Evolutionary conservation across 345 rosid species (phyloP).

Genomic region (Salix viminalis): DNA sequence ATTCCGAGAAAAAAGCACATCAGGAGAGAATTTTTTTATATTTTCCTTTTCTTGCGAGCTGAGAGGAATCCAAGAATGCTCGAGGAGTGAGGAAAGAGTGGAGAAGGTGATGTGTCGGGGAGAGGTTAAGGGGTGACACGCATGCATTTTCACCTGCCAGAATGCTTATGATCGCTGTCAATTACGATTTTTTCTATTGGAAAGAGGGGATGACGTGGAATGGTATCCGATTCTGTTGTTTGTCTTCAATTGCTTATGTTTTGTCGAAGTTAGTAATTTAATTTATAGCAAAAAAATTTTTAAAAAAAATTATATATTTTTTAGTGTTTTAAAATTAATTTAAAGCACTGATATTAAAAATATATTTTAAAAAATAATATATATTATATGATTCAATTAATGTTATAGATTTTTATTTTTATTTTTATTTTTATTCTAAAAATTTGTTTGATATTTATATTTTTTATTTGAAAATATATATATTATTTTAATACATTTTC

Average conservation of each 20-base stretch:
- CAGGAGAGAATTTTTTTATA: neutral
- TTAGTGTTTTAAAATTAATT: too few species aligned
- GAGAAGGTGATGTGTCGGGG: conserved; percentile 8
- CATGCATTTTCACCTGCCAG: neutral
- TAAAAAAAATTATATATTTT: too few species aligned
- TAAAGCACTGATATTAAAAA: too few species aligned
- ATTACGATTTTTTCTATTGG: neutral
- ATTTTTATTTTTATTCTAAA: too few species aligned
- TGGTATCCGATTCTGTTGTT: neutral
- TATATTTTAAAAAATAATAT: too few species aligned
- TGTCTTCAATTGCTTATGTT: neutral
- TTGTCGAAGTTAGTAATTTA: neutral
- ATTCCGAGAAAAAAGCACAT: conserved; percentile 23
- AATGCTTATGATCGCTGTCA: neutral
- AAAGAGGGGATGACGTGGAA: too few species aligned
- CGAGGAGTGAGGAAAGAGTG: neutral
- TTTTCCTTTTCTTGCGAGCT: neutral
- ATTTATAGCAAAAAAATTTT: too few species aligned
- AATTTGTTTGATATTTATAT: too few species aligned
- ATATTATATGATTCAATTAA: too few species aligned
- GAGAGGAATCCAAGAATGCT: neutral
- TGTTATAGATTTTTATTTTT: too few species aligned
- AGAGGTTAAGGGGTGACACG: neutral
- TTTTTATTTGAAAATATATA: too few species aligned
- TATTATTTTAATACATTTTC: too few species aligned